phyloP scores from a whole-genome alignment of 306 rosid genomes.

The Vachellia collinsii region DNA sequence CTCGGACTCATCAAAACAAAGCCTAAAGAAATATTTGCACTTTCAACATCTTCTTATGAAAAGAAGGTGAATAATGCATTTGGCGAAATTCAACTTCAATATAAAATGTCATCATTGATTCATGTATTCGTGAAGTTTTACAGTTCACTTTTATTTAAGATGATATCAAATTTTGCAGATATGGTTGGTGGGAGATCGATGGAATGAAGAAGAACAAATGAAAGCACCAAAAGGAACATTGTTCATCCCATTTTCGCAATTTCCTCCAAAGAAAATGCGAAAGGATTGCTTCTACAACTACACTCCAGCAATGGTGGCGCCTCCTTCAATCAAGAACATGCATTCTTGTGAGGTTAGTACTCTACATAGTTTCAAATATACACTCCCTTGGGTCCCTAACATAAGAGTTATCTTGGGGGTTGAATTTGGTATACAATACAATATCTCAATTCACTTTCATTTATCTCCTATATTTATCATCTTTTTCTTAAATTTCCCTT shows the following conservation, averaged over 20 bases:
- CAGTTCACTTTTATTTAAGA: too few relatives aligned
- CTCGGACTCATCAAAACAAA: background rate
- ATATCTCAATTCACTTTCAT: too few relatives aligned
- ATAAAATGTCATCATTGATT: too few relatives aligned
- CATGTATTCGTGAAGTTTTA: too few relatives aligned
- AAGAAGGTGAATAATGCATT: slow-evolving; percentile 44
- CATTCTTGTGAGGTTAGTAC: background rate
- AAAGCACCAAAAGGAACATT: background rate
- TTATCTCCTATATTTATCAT: too few relatives aligned
- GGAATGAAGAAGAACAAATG: background rate
- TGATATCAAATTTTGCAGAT: background rate
- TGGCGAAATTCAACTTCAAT: background rate
- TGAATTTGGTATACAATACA: too few relatives aligned
- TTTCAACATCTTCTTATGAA: slow-evolving; percentile 34
- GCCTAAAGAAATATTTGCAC: slow-evolving; percentile 26
- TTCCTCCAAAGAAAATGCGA: background rate
- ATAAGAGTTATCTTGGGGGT: too few relatives aligned
- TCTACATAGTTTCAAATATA: background rate
- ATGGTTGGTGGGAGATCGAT: slow-evolving; percentile 7
- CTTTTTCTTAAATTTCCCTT: too few relatives aligned
- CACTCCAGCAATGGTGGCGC: background rate
- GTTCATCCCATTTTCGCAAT: background rate
- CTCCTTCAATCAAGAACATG: background rate
- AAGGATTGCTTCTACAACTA: background rate
- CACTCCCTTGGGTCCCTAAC: too few relatives aligned